phyloP scores from a whole-genome alignment of 2,329 filamentous ascomycete genomes.

The Fusarium begoniae region DNA sequence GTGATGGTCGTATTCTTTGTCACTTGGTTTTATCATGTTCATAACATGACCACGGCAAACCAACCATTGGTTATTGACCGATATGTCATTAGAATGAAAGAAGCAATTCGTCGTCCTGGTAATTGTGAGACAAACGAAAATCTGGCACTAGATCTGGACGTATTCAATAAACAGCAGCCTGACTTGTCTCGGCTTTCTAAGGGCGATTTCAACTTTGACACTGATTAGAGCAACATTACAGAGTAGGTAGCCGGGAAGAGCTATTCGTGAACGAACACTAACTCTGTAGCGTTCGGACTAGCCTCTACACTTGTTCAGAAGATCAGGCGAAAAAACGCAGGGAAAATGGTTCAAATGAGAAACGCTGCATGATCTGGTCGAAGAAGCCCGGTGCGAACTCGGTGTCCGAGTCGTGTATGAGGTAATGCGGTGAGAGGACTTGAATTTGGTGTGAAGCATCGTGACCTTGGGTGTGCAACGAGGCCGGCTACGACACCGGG shows the following conservation, averaged over 20 bases:
- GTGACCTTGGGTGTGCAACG: conserved; percentile 36
- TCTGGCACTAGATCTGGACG: background rate
- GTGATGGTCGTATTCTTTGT: background rate
- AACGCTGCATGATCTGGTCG: conserved; percentile 39
- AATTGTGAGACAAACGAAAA: background rate
- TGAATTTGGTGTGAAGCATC: conserved; percentile 42
- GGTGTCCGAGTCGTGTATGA: conserved; percentile 44
- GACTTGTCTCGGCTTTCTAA: conserved; percentile 9
- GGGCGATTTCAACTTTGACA: background rate
- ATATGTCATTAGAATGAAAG: background rate
- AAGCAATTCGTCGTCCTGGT: background rate
- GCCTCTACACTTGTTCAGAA: conserved; percentile 28
- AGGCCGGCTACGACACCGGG: conserved; percentile 40
- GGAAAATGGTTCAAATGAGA: conserved; percentile 30
- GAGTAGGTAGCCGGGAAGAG: conserved; percentile 6
- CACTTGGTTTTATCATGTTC: background rate
- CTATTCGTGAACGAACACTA: conserved; percentile 19
- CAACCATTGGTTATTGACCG: conserved; percentile 5
- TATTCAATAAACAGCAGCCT: background rate
- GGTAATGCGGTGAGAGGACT: conserved; percentile 45
- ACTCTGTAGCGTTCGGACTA: conserved; percentile 35
- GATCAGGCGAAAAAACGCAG: conserved; percentile 31
- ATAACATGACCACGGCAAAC: background rate
- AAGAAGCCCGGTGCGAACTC: conserved; percentile 43
- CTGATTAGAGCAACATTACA: background rate